Evolutionary conservation across 192 early-diverging fungal species (phyloP), one percentile per base, ranked within the genome.

Genomic region (Podila horticola): DNA sequence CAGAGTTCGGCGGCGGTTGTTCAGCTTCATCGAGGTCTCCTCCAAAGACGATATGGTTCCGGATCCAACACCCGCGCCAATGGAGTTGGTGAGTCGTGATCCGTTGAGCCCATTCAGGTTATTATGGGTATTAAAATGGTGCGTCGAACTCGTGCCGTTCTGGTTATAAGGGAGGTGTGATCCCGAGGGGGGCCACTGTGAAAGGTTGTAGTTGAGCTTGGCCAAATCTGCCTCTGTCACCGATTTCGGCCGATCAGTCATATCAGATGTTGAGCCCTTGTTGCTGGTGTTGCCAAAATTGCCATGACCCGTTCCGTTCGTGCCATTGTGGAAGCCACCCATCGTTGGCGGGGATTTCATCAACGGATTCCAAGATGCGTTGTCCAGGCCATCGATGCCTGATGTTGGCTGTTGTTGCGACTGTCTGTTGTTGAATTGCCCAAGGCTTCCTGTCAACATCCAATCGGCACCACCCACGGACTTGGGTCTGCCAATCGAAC

Each of bases 401-500:
- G 61, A 64, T 58, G 60, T 36, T 38, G 59, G 49, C 4, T 12
- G 64, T 13, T 41, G 38, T 45, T 66, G 60, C 60, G n/a, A 26
- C 30, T 61, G 29, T 20, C 60, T 33, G 60, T 62, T 62, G 60
- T 34, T 55, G 52, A 55, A 55, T 9, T 55, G 52, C n/a, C 52
- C 52, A 26, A 55, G 52, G 52, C 24, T 55, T 8, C 66, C 60
- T 15, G 70, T 73, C 57, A 81, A 31, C 66, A 81, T 72, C 77
- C 77, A 77, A 50, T 88, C 87, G 15, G 82, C 75, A 17, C 86
- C 87, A 29, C 85, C 75, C 26, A 85, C 84, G 24, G 83, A 85
- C 41, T 87, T 85, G 33, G 86, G 84, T 30, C 86, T 71, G 51
- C 83, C 82, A 41, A 79, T 76, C 11, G 74, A 72, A 4, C 71